Evolutionary conservation across 2,329 filamentous ascomycete species (phyloP), one percentile per base, ranked within the genome.

Genomic region (Aspergillus phoenicis): DNA sequence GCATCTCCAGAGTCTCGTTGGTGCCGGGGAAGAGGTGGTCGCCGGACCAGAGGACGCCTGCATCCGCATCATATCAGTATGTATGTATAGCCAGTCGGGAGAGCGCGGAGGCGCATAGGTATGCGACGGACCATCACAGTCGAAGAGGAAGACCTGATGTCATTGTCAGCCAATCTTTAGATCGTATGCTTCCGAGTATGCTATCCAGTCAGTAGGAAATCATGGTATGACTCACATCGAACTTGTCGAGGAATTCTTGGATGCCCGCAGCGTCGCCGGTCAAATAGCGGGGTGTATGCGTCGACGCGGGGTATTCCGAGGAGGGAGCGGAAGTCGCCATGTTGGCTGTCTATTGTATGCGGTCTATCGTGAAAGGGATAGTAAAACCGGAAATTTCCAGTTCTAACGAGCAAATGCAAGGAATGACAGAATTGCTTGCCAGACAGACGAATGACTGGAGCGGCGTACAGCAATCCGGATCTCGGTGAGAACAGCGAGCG

Each of bases 31-130:
- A 97, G 10, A 96, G 82, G 74, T 94, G 89, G 73, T 97, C 92
- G 53, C 95, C 95, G 15, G 93, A 97, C 95, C 95, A 99, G 62
- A 99, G 83, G 39, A 99, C 95, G 73, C 94, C 93, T 96, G 78
- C 7, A 20, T 24, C 1, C 78, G 70, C 78, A 70, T 63, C 70
- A 72, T 62, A 57, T 61, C 49, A 22, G 30, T 54, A 7, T 38
- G 49, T 57, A 33, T 45, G 43, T 39, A 57, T 56, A 45, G 33
- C n/a, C 41, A 11, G 41, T 13, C 55, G 52, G 57, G 39, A 43
- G 48, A 62, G 15, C 33, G 52, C 15, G 57, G 17, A 57, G n/a
- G 20, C 26, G 58, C 15, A 20, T 51, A 10, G 38, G 17, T 26
- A 51, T 41, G 45, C 55, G 33, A 73, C 82, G 71, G 82, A 96